Evolutionary conservation across 257 asterid genomes (phyloP), one percentile per base, ranked within the genome.

Genomic region (Linaria vulgaris): DNA sequence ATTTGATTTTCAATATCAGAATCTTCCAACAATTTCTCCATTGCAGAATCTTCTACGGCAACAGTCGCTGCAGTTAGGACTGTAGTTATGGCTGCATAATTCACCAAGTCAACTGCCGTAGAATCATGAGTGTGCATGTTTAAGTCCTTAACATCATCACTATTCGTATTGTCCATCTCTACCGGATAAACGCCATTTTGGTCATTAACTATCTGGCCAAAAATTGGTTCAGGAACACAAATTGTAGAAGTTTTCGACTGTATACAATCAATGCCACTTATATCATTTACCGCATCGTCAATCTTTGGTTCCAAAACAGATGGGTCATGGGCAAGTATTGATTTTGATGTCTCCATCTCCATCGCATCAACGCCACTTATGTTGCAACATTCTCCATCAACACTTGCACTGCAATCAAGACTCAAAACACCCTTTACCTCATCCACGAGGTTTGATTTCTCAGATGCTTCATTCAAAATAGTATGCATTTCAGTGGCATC

Each of bases 51-150:
- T 47, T 60, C 59, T 13, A 31, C 37, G 64, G 64, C 73, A 52
- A 27, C 52, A 58, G 38, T 57, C 24, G 38, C 54, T 47, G 9
- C 72, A 59, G 47, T 48, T 31, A 61, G 69, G 34, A 15, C 13
- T 51, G 38, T 31, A 65, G 19, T 61, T 15, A 37, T 74, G 43
- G 52, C 45, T 16, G 27, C 34, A 41, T 15, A 48, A 19, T 48
- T 56, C 61, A 45, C 68, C 10, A 63, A 60, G 31, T 21, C 64
- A 73, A 49, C 69, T 72, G 69, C 77, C 56, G 52, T 13, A 16
- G 67, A 52, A 48, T 61, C 62, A 59, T 9, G 21, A 50, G 9
- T 17, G 25, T 44, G 27, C 31, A 45, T 62, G 43, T 66, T 55
- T 51, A 48, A 56, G 30, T 53, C 71, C 47, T 56, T 76, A 58